A percentile compares a stretch with the other conserved stretches of the same genome.
These are phyloP conservation scores for Leucocoprinus leucothites DNA, from an alignment of 768 basidiomycete genomes.

Conservation along the genomic window DNA sequence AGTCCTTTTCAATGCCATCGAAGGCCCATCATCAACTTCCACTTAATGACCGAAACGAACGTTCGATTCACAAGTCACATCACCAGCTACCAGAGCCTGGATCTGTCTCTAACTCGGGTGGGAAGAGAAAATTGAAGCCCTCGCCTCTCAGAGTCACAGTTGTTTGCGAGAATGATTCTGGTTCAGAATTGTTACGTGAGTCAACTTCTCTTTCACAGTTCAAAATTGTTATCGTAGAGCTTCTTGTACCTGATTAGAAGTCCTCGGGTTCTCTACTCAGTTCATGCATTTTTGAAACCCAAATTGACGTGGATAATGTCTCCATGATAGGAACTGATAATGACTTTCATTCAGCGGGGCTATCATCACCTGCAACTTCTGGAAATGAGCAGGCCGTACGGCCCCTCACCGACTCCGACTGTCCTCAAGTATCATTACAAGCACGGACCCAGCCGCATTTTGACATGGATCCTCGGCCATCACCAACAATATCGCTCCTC, in stretches of 20 bases:
- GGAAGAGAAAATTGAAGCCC: not conserved
- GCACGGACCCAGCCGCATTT: not conserved
- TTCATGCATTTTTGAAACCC: not conserved
- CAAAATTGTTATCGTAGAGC: not conserved
- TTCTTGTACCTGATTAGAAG: not conserved
- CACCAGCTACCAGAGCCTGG: not conserved
- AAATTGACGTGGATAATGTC: not conserved
- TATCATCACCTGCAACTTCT: not conserved
- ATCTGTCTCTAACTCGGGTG: not conserved
- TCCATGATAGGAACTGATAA: not conserved
- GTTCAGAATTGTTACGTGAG: conserved; percentile 2
- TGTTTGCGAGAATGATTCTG: conserved; percentile 2
- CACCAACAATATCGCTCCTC: not conserved
- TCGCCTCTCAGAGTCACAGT: conserved; percentile 8
- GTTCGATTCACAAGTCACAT: not conserved
- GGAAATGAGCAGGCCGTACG: not conserved
- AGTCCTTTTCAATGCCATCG: not conserved
- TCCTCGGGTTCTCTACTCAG: no score
- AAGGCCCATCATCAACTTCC: not conserved
- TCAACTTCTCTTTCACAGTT: not conserved
- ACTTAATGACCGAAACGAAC: not conserved
- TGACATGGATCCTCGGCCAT: not conserved
- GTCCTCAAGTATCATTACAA: not conserved
- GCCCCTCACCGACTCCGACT: not conserved
- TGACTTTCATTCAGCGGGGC: not conserved